These are phyloP conservation scores for Nidularia pulvinata DNA, from an alignment of 768 basidiomycete genomes.

Conservation along the genomic window DNA sequence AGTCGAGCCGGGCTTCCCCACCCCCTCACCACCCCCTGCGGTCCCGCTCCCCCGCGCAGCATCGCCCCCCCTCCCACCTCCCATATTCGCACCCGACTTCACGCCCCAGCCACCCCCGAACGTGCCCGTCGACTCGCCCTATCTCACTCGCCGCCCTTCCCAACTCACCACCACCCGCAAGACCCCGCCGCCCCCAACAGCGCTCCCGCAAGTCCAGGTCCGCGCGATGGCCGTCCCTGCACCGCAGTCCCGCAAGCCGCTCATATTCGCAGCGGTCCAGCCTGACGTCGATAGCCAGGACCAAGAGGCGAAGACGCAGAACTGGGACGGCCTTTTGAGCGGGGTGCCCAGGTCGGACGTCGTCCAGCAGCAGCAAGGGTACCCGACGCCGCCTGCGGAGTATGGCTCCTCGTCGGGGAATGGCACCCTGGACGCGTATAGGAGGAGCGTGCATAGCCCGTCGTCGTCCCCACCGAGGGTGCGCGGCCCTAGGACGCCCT, in stretches of 20 bases:
- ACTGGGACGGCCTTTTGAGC: not conserved
- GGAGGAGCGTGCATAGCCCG: not conserved
- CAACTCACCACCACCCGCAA: too few relatives aligned
- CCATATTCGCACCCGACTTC: not conserved
- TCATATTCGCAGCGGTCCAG: not conserved
- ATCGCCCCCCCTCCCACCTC: not conserved
- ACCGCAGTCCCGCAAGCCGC: not conserved
- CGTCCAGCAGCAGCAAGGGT: not conserved
- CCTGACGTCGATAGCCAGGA: not conserved
- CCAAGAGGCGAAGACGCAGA: not conserved
- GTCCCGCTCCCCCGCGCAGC: constrained; percentile 1
- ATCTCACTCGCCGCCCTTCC: not conserved
- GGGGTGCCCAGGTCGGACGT: not conserved
- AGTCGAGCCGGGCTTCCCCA: not conserved
- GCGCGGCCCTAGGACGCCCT: too few relatives aligned
- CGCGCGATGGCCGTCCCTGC: not conserved
- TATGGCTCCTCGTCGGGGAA: not conserved
- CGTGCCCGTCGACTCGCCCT: not conserved
- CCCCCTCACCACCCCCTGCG: not conserved
- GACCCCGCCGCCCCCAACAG: not conserved
- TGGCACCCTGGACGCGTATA: constrained; percentile 3
- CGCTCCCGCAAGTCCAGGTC: not conserved
- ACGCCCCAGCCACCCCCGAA: not conserved
- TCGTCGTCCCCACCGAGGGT: not conserved
- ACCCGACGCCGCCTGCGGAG: not conserved